Evolutionary conservation across 352 stramenopile species (phyloP).

Genomic region (Pythium folliculosum): DNA sequence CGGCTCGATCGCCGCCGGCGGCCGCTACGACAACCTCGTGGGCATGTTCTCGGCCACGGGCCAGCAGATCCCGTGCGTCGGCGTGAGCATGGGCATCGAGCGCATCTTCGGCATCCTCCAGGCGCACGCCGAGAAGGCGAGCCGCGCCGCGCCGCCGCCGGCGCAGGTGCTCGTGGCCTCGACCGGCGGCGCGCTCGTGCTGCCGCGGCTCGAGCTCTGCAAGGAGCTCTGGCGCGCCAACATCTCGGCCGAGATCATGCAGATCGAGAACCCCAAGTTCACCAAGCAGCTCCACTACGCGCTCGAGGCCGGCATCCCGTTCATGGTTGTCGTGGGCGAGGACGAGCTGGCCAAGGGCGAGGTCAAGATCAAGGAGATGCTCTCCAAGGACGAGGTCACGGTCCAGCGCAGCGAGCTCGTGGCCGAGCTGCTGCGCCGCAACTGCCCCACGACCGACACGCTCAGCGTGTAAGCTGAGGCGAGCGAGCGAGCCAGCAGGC

Average conservation of each 20-base stretch:
- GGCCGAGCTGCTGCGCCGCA: slow-evolving; percentile 66
- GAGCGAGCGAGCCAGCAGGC: too few species aligned
- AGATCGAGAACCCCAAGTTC: slow-evolving; percentile 96
- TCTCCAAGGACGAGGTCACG: slow-evolving; percentile 90
- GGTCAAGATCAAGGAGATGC: slow-evolving; percentile 98
- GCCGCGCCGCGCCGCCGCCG: slow-evolving; percentile 32
- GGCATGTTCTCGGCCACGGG: slow-evolving; percentile 96
- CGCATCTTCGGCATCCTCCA: slow-evolving; percentile 99
- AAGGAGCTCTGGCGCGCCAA: slow-evolving; percentile 88
- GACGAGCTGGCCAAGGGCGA: slow-evolving; percentile 93
- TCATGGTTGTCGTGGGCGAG: slow-evolving; percentile 97
- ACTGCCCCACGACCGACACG: slow-evolving; percentile 68
- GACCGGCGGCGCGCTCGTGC: slow-evolving; percentile 70
- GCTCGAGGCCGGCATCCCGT: slow-evolving; percentile 94
- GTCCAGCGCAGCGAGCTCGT: slow-evolving; percentile 76
- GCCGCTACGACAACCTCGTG: slow-evolving; percentile 98
- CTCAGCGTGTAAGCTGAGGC: slow-evolving; percentile 64
- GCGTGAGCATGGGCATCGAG: slow-evolving; percentile 98
- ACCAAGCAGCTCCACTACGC: slow-evolving; percentile 97
- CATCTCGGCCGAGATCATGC: slow-evolving; percentile 96
- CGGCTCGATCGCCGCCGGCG: slow-evolving; percentile 96
- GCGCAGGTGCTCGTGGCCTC: slow-evolving; percentile 95
- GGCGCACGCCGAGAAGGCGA: slow-evolving; percentile 80
- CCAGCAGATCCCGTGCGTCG: slow-evolving; percentile 97
- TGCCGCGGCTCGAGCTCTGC: slow-evolving; percentile 74